Base-by-base conservation (phyloP, 305 asterid genomes). In the Striga hermonthica region DNA sequence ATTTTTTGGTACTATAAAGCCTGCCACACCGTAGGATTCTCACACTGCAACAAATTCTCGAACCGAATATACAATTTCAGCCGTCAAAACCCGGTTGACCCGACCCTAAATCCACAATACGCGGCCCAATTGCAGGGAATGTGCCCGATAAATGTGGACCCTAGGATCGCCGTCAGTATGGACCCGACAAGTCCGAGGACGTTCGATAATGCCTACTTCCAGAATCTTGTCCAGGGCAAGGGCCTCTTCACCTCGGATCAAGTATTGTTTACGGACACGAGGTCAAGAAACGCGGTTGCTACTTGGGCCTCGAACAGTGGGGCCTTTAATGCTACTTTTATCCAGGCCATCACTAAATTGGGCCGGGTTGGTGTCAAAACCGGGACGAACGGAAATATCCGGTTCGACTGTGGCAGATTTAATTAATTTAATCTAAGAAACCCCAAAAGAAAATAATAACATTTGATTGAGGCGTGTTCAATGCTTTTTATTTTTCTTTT, bases 201-300 rank as follows among this genome's bases (percentile, higher is more conserved):
- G 39, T 83, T 83, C 74, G 88, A 83, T 71, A 83, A 83, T 6
- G 79, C 12, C 6, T 83, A 76, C 59, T 83, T 76, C 61, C 34
- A 50, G 13, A 80, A 70, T 16, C 81, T 83, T 9, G 57, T 72
- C 22, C 62, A 74, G 6, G 86, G 84, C 1, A 80, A 72, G 61
- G 88, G 88, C 4, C 59, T 83, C 1, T 80, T 83, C 68, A 81
- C 78, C 0, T 83, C 88, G 43, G 88, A 83, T 34, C 88, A 83
- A 53, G 79, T 70, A 11, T 78, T 83, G 9, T 83, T 68, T 50
- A 76, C 84, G 1, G 88, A 80, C 41, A 0, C 61, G 0, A 72
- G 86, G 38, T 76, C 88, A 53, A 74, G 10, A 12, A 3, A 1
- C 12, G 80, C 82, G 0, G 86, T 83, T 0, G 37, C 37, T 13